Percentiles rank a stretch among this genome's conserved stretches.
Conservation (phyloP, 768 basidiomycete species). For the Kwoniella sp. region DNA sequence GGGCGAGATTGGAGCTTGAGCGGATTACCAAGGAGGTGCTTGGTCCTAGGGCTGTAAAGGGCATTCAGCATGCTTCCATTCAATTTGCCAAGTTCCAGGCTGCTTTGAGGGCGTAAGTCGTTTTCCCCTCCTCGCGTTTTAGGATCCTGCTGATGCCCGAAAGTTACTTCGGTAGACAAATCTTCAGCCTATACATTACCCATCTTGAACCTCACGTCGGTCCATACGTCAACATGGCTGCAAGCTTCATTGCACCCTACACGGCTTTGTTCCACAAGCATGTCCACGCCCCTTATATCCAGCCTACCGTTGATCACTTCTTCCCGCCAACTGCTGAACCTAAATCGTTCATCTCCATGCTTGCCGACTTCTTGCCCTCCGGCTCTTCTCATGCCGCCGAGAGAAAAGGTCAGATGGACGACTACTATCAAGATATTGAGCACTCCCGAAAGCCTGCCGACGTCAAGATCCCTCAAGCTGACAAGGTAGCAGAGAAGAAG, state of each 20-base stretch:
- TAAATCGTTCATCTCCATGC: constrained; percentile 42
- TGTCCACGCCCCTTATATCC: constrained; percentile 44
- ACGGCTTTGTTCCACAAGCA: constrained; percentile 29
- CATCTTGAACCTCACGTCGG: constrained; percentile 49
- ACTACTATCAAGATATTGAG: constrained; percentile 35
- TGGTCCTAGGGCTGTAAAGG: constrained; percentile 32
- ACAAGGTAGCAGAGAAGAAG: constrained; percentile 22
- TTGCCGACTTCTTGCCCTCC: constrained; percentile 43
- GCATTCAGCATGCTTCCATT: constrained; percentile 17
- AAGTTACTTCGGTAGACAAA: constrained; percentile 27
- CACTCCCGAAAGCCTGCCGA: constrained; percentile 27
- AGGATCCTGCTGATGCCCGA: not conserved
- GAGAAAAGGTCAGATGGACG: constrained; percentile 34
- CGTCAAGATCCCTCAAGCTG: constrained; percentile 25
- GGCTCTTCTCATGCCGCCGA: constrained; percentile 31
- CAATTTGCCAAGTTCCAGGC: constrained; percentile 27
- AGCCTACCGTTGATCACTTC: constrained; percentile 30
- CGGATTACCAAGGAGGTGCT: constrained; percentile 35
- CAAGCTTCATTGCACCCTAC: constrained; percentile 30
- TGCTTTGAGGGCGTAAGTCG: constrained; percentile 33
- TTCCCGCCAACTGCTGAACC: constrained; percentile 30
- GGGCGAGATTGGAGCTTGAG: constrained; percentile 27
- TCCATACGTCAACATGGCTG: constrained; percentile 33
- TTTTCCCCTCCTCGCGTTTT: too few species aligned
- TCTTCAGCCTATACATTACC: constrained; percentile 31